phyloP scores from a whole-genome alignment of 2,329 filamentous ascomycete genomes.

The Colletotrichum sp. region DNA sequence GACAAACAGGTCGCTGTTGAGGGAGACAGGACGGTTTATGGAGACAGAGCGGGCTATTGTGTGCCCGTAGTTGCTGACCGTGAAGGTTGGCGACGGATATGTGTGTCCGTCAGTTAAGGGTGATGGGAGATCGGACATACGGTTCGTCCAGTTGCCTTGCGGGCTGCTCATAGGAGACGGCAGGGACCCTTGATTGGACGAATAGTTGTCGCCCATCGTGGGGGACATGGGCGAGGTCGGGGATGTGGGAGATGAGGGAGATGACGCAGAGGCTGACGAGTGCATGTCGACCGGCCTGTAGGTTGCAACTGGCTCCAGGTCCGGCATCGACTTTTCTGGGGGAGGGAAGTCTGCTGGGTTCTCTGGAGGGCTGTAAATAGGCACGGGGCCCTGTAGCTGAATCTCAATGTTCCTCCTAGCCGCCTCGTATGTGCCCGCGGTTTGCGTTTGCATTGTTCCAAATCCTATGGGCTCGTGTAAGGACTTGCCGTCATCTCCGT shows the following conservation, averaged over 20 bases:
- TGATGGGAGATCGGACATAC: constrained; percentile 44
- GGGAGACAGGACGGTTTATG: constrained; percentile 1
- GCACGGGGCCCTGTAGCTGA: constrained; percentile 55
- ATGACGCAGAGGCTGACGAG: constrained; percentile 30
- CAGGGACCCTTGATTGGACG: constrained; percentile 44
- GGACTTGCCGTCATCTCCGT: constrained; percentile 41
- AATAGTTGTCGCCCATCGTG: constrained; percentile 37
- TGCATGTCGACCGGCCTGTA: constrained; percentile 37
- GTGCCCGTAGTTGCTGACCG: constrained; percentile 24
- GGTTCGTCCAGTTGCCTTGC: constrained; percentile 46
- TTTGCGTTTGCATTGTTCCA: constrained; percentile 42
- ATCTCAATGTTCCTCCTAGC: constrained; percentile 55
- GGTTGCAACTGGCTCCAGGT: constrained; percentile 35
- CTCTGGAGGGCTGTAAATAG: constrained; percentile 50
- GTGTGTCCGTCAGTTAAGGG: constrained; percentile 35
- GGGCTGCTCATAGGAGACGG: constrained; percentile 57
- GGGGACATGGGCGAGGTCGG: constrained; percentile 25
- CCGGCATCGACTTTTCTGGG: constrained; percentile 37
- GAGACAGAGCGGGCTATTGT: constrained; percentile 1
- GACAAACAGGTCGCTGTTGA: constrained; percentile 28
- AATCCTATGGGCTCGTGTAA: constrained; percentile 44
- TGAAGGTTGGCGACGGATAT: constrained; percentile 25
- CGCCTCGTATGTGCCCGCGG: constrained; percentile 54
- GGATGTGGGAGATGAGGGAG: constrained; percentile 28
- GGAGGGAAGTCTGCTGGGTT: constrained; percentile 30